These are phyloP conservation scores for Mollisia scopiformis DNA, from an alignment of 2,329 filamentous ascomycete species.

Conservation along the genomic window DNA sequence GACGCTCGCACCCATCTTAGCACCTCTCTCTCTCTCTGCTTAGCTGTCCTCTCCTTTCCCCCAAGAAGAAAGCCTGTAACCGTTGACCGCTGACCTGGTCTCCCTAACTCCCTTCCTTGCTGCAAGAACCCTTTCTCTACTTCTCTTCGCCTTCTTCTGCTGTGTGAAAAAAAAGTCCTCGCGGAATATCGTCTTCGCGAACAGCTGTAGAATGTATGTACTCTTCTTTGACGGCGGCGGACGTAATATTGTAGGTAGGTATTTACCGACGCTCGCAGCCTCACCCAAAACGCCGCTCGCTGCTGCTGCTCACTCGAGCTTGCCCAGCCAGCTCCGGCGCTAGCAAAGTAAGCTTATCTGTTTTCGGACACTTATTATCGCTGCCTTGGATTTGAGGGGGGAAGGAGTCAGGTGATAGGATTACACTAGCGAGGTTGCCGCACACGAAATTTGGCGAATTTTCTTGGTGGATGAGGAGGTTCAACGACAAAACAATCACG, in stretches of 20 bases:
- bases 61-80: slow-evolving; percentile 7
- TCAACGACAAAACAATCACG: slow-evolving; percentile 8
- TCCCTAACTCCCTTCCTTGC: neutral
- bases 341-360: neutral
- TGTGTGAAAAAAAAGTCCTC: too few species aligned
- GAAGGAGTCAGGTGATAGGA: neutral
- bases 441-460: slow-evolving; percentile 6
- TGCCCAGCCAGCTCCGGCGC: slow-evolving; percentile 8
- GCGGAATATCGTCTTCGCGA: neutral
- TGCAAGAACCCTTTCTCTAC: too few species aligned
- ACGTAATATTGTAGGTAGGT: too few species aligned
- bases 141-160: too few species aligned
- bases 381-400: neutral
- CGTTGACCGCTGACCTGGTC: slow-evolving; percentile 7
- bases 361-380: neutral
- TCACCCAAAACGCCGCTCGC: neutral
- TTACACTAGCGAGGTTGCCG: neutral
- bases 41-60: slow-evolving; percentile 23
- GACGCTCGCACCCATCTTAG: slow-evolving; percentile 65
- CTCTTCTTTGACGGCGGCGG: slow-evolving; percentile 3
- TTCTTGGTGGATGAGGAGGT: neutral
- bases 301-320: neutral
- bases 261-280: slow-evolving; percentile 5
- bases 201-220: slow-evolving; percentile 5
- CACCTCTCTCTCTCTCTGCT: slow-evolving; percentile 2